These are phyloP conservation scores for Pestalotiopsis sp. DNA, from an alignment of 2,329 filamentous ascomycete genomes.

Conservation along the genomic window DNA sequence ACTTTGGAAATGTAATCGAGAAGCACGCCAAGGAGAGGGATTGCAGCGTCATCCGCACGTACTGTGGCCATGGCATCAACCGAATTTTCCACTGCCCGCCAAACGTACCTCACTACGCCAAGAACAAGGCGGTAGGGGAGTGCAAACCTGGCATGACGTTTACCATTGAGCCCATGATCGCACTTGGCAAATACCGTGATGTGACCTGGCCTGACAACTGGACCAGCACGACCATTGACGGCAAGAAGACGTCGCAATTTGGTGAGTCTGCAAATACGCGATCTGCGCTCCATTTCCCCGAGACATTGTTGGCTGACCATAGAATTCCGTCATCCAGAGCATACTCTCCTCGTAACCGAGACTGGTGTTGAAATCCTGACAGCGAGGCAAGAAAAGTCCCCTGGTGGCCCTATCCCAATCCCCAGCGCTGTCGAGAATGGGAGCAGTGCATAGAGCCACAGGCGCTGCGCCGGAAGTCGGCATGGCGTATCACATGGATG, in stretches of 20 bases:
- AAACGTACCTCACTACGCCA: slow-evolving; percentile 95
- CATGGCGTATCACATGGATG: background rate
- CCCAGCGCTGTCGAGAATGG: slow-evolving; percentile 31
- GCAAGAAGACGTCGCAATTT: slow-evolving; percentile 89
- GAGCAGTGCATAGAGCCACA: slow-evolving; percentile 15
- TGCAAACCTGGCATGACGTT: slow-evolving; percentile 98
- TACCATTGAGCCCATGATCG: slow-evolving; percentile 99
- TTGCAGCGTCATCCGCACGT: slow-evolving; percentile 92
- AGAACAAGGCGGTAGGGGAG: slow-evolving; percentile 95
- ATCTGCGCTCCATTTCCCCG: background rate
- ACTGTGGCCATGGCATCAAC: slow-evolving; percentile 96
- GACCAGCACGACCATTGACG: slow-evolving; percentile 93
- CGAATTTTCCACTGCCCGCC: slow-evolving; percentile 90
- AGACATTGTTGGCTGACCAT: background rate
- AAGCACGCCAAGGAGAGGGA: slow-evolving; percentile 84
- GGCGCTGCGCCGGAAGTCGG: background rate
- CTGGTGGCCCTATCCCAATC: slow-evolving; percentile 73
- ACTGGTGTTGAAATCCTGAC: slow-evolving; percentile 84
- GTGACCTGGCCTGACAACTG: slow-evolving; percentile 99
- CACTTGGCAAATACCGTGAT: slow-evolving; percentile 85
- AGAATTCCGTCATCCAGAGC: slow-evolving; percentile 55
- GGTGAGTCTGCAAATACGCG: slow-evolving; percentile 54
- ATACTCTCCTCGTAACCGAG: slow-evolving; percentile 83
- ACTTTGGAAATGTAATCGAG: slow-evolving; percentile 94
- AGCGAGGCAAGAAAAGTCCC: slow-evolving; percentile 71